Evolutionary conservation across 768 basidiomycete genomes (phyloP), one percentile per base, ranked within the genome.

Genomic region (Rhodotorula taiwanensis): DNA sequence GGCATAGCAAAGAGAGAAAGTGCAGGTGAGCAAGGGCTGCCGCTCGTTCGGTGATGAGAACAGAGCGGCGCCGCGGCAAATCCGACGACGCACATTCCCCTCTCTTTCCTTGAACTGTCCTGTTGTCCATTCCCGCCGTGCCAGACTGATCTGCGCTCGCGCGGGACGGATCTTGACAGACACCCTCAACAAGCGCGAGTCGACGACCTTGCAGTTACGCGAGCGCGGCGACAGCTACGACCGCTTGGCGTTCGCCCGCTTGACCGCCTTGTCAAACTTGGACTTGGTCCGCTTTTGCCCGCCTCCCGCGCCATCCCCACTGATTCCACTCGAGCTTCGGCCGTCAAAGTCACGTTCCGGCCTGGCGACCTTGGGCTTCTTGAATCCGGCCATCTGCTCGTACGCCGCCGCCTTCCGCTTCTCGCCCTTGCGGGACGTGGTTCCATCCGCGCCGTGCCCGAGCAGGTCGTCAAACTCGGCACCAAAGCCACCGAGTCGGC

Each of bases 401-500:
- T 93, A 93, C 15, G 88, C 90, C 73, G 89, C 88, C 0, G 79
- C 80, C 11, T 80, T 76, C 25, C 76, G 79, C 47, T 78, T 73
- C 50, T 74, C 75, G 25, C 70, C 60, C 69, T 31, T 76, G 58
- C 59, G 64, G 43, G 64, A 62, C 20, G 28, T 54, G 21, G 64
- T 64, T 9, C 16, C 16, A 16, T 39, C 36, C 36, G 36, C 36
- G 10, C 36, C 36, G 36, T 39, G 36, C 36, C 36, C 36, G 3
- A 93, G 75, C 36, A 94, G 81, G 69, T 92, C 90, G 16, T 81
- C 83, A 71, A 93, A 93, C 75, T 90, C 91, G 69, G 87, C 88
- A 66, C 86, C 87, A 47, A 91, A 78, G 2, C 86, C 88, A 23
- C 84, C 70, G 6, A 69, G 58, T 1, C 71, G 43, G 25, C 69